A percentile compares a stretch with the other conserved stretches of the same genome.
Evolutionary conservation across 2,329 filamentous ascomycete genomes (phyloP).

Genomic region (Pezicula radicicola): DNA sequence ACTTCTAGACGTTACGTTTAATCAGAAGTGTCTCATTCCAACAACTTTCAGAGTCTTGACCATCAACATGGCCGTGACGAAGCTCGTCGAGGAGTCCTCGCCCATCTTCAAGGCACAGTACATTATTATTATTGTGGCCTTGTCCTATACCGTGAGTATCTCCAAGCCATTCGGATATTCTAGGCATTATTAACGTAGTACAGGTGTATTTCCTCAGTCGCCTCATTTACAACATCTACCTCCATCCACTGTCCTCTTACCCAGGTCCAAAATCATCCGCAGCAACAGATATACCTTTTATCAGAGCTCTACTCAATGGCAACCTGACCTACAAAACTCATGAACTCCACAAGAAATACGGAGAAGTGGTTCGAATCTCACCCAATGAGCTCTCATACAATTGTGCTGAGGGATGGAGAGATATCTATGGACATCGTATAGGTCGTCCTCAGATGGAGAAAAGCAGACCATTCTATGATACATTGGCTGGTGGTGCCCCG

Average conservation of each 20-base stretch:
- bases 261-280: not conserved
- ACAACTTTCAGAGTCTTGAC: not conserved
- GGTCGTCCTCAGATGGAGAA: not conserved
- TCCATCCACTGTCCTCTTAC: constrained; percentile 3
- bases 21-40: too few relatives aligned
- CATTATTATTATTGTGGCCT: not conserved
- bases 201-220: not conserved
- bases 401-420: constrained; percentile 1
- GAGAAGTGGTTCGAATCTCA: not conserved
- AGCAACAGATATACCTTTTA: not conserved
- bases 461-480: not conserved
- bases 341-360: constrained; percentile 2
- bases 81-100: not conserved
- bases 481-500: constrained; percentile 11
- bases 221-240: constrained; percentile 1
- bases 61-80: not conserved
- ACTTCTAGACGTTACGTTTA: not conserved
- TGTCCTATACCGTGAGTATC: not conserved
- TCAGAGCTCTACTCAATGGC: not conserved
- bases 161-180: not conserved
- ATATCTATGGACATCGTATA: not conserved
- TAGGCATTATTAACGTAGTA: too few relatives aligned
- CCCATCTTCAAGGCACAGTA: not conserved
- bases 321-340: not conserved
- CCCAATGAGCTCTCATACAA: constrained; percentile 1